Evolutionary conservation across 805 yeast species (phyloP), one percentile per base, ranked within the genome.

Genomic region (fission yeast (Schizosaccharomyces pombe)): DNA sequence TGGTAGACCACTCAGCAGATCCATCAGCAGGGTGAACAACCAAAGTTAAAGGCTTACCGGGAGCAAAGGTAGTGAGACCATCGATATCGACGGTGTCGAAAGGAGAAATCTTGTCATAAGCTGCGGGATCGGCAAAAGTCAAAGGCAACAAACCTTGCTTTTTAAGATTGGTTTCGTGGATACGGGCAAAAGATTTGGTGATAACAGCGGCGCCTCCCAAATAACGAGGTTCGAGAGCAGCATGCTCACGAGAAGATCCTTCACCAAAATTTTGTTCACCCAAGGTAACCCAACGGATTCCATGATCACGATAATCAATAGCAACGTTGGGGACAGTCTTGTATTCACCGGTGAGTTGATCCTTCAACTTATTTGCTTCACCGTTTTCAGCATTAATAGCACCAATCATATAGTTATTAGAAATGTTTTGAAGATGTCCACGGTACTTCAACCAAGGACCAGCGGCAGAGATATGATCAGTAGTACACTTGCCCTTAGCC

Each of bases 181-280:
- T 89, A 75, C 98, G 82, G 34, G 98, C 98, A 70, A 89, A 89
- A 8, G 96, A 87, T 69, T 87, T 89, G 62, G 85, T 94, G 58
- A 89, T 71, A 58, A 89, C 82, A 59, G 86, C 77, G 56, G 80
- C 70, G 58, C 98, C 97, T 57, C 96, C 97, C 49, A 91, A 74
- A 72, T 84, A 91, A 69, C 93, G 77, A 56, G 97, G 98, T 33
- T 91, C 85, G 60, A 91, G 73, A 14, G 97, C 97, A 51, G 98
- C 98, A 64, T 89, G 98, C 68, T 89, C 98, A 76, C 98, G 83
- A 32, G 98, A 96, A 53, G 96, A 87, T 62, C 98, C 98, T 72
- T 89, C 98, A 70, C 98, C 98, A 64, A 89, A 91, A 70, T 89
- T 89, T 66, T 91, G 95, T 68, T 91, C 98, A 55, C 96, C 97